phyloP scores from a whole-genome alignment of 202 grass and related monocot genomes.

The Digitaria exilis region DNA sequence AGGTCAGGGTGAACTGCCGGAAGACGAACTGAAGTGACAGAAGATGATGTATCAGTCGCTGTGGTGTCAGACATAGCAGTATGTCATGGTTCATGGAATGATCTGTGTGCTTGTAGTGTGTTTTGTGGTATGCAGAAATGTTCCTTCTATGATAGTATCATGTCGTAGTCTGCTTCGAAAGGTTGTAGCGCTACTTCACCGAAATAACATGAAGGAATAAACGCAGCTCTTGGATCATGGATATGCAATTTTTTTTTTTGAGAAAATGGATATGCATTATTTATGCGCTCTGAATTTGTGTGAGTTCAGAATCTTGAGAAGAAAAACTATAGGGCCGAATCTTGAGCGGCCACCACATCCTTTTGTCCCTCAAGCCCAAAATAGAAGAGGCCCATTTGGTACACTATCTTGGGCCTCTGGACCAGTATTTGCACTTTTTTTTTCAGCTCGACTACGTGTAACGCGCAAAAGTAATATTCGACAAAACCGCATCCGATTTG shows the following conservation, averaged over 20 bases:
- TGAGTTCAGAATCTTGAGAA: background rate
- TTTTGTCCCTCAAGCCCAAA: background rate
- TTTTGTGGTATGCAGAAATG: background rate
- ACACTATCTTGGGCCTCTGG: background rate
- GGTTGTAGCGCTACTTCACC: conserved; percentile 46
- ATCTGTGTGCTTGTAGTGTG: conserved; percentile 17
- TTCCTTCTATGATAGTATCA: no score
- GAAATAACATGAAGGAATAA: conserved; percentile 28
- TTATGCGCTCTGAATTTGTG: background rate
- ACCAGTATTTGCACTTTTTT: no score
- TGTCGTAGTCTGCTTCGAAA: conserved; percentile 53
- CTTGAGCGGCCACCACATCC: no score
- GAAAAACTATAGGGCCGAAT: no score
- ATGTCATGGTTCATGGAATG: background rate
- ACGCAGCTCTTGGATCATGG: background rate
- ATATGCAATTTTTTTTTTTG: no score
- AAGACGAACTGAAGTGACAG: conserved; percentile 46
- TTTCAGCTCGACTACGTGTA: no score
- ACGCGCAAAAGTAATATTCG: no score
- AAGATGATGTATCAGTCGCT: background rate
- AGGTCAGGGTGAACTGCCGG: conserved; percentile 71
- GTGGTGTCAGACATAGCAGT: background rate
- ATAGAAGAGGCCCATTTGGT: background rate
- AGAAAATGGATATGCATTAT: no score
- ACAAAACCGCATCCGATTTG: background rate